phyloP scores from a whole-genome alignment of 495 filamentous ascomycete genomes.

The Tuber microsphaerosporum region DNA sequence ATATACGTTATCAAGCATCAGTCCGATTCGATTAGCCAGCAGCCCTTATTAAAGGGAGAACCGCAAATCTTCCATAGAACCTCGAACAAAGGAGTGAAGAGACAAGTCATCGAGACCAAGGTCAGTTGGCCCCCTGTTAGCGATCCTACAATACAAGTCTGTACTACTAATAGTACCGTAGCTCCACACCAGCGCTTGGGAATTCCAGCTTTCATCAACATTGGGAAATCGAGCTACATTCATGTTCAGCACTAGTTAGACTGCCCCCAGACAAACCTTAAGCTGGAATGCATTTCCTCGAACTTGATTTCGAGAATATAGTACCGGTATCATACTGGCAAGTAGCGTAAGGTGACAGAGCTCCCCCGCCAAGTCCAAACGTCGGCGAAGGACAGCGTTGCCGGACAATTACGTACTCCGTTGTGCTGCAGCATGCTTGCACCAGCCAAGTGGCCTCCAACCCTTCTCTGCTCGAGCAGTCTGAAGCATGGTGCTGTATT shows the following conservation, averaged over 20 bases:
- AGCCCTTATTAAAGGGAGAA: not conserved
- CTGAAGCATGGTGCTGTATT: not conserved
- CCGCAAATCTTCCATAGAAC: not conserved
- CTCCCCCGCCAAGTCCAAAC: not conserved
- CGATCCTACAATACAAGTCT: not conserved
- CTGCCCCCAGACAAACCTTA: not conserved
- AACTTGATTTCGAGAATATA: not conserved
- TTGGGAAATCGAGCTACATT: not conserved
- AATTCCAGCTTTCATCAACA: not conserved
- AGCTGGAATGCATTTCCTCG: not conserved
- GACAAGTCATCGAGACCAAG: not conserved
- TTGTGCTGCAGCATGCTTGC: not conserved
- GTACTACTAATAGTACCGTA: not conserved
- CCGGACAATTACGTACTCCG: not conserved
- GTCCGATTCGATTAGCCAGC: no score
- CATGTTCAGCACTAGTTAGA: not conserved
- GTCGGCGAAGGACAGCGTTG: not conserved
- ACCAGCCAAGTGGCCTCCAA: not conserved
- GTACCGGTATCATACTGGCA: not conserved
- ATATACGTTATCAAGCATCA: no score
- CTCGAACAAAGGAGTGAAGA: not conserved
- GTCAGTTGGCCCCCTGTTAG: not conserved
- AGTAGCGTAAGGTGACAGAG: not conserved
- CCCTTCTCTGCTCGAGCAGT: not conserved
- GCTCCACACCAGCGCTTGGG: not conserved